Evolutionary conservation across 2,329 filamentous ascomycete genomes (phyloP).

Genomic region (Aschersonia sp.): DNA sequence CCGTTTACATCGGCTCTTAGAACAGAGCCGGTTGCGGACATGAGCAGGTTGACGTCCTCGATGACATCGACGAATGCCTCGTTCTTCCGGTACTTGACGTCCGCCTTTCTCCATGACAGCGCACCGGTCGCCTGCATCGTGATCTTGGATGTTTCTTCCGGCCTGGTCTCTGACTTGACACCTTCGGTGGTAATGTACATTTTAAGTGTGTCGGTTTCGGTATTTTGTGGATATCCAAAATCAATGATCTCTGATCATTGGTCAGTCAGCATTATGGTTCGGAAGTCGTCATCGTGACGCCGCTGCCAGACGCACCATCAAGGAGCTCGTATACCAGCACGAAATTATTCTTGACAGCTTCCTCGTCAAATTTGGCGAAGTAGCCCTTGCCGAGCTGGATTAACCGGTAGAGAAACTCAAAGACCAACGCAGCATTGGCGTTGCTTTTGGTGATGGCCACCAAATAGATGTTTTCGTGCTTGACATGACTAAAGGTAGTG

Average conservation of each 20-base stretch:
- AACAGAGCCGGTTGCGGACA: slow-evolving; percentile 94
- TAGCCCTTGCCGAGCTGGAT: slow-evolving; percentile 85
- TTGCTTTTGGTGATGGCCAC: slow-evolving; percentile 98
- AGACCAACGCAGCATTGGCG: slow-evolving; percentile 93
- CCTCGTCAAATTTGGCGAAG: slow-evolving; percentile 98
- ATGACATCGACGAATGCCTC: slow-evolving; percentile 99
- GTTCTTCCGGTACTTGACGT: slow-evolving; percentile 99
- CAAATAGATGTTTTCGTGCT: slow-evolving; percentile 97
- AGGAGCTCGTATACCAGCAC: slow-evolving; percentile 94
- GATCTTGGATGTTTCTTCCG: slow-evolving; percentile 91
- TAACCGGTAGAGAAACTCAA: slow-evolving; percentile 92
- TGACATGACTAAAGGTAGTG: slow-evolving; percentile 98
- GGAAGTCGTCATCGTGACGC: neutral
- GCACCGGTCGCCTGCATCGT: slow-evolving; percentile 98
- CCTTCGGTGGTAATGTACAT: slow-evolving; percentile 99
- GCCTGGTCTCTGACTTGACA: slow-evolving; percentile 76
- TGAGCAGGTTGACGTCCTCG: slow-evolving; percentile 95
- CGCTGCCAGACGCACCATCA: slow-evolving; percentile 46
- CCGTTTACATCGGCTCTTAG: slow-evolving; percentile 92
- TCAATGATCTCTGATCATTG: slow-evolving; percentile 71
- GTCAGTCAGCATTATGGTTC: neutral
- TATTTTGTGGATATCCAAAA: slow-evolving; percentile 98
- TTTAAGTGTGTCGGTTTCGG: slow-evolving; percentile 94
- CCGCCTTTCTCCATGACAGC: slow-evolving; percentile 88
- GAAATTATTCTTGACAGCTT: slow-evolving; percentile 99